Conservation (phyloP, 441 rosid genomes). For the California macrophylla region DNA sequence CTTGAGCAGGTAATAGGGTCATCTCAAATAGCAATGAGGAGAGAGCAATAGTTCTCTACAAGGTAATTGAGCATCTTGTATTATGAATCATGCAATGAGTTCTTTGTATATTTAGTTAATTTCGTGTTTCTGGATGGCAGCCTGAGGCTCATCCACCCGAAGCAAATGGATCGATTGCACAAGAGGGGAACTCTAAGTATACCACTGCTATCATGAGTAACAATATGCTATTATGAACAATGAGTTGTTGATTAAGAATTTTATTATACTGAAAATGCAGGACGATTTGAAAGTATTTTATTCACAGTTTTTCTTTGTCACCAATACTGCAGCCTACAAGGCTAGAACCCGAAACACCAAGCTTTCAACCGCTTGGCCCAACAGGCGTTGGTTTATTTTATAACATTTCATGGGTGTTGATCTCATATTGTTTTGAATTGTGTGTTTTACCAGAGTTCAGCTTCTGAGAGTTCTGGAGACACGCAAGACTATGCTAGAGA, state of each 20-base stretch:
- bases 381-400: no score
- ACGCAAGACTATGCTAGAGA: constrained; percentile 64
- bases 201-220: background rate
- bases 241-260: constrained; percentile 4
- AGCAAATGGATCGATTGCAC: constrained; percentile 38
- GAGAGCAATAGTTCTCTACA: constrained; percentile 81
- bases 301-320: no score
- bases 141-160: constrained; percentile 53
- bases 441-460: constrained; percentile 43
- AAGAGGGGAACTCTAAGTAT: constrained; percentile 68
- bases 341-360: no score
- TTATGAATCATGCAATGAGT: constrained; percentile 4
- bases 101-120: constrained; percentile 11
- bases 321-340: no score
- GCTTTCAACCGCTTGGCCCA: no score
- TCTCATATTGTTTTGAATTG: background rate
- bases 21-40: constrained; percentile 45
- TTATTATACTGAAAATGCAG: background rate
- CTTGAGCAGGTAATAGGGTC: constrained; percentile 45
- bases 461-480: constrained; percentile 86
- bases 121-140: constrained; percentile 35
- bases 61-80: constrained; percentile 31
- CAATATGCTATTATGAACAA: constrained; percentile 3
- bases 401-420: background rate
- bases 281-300: no score